phyloP scores from a whole-genome alignment of 2,329 filamentous ascomycete species.

The Pyricularia sp. region DNA sequence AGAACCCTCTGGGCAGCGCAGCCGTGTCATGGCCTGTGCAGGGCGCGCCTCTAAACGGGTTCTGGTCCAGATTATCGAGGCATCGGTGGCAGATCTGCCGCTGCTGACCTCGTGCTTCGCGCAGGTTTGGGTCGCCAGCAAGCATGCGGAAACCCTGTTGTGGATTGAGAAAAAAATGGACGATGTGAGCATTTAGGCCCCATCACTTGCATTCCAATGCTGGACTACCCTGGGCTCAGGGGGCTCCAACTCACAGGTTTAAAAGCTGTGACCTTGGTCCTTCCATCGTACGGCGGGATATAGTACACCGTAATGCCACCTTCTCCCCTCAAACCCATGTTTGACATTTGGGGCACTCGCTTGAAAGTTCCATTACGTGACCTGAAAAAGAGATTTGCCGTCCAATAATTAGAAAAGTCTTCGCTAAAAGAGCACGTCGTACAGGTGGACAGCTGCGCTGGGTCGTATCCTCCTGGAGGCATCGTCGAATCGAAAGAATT shows the following conservation, averaged over 20 bases:
- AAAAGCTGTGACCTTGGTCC: constrained; percentile 30
- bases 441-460: constrained; percentile 16
- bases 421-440: constrained; percentile 23
- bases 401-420: constrained; percentile 28
- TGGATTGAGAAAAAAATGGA: not conserved
- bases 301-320: constrained; percentile 28
- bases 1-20: constrained; percentile 25
- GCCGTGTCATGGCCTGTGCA: constrained; percentile 20
- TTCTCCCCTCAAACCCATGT: constrained; percentile 3
- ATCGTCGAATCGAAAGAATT: constrained; percentile 30
- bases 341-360: constrained; percentile 7
- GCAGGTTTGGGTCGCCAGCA: constrained; percentile 19
- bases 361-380: constrained; percentile 21
- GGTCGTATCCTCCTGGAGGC: constrained; percentile 12
- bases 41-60: constrained; percentile 15
- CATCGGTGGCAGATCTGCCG: constrained; percentile 19
- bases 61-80: constrained; percentile 13
- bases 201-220: too few species aligned
- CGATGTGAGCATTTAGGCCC: not conserved
- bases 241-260: constrained; percentile 19
- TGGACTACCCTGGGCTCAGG: not conserved
- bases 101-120: constrained; percentile 12
- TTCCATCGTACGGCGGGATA: constrained; percentile 27
- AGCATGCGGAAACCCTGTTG: constrained; percentile 28
- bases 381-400: constrained; percentile 20